phyloP scores from a whole-genome alignment of 371 early-diverging fungal genomes.

The Rhizopus sp. region DNA sequence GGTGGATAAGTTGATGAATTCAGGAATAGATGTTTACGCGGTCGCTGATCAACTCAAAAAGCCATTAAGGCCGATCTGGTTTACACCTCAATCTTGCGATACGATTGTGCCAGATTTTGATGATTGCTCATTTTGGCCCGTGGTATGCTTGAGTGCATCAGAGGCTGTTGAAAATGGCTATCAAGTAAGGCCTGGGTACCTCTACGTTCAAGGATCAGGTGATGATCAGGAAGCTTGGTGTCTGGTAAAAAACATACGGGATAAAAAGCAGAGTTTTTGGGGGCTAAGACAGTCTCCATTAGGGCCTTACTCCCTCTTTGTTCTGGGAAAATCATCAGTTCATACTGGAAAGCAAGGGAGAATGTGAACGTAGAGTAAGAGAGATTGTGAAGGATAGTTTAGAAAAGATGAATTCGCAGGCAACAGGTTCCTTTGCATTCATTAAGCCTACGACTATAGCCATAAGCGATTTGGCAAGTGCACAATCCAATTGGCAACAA shows the following conservation, averaged over 20 bases:
- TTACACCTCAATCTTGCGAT: conserved; percentile 64
- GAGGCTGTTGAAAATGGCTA: conserved; percentile 59
- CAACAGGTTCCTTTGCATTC: conserved; percentile 38
- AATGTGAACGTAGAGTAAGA: conserved; percentile 52
- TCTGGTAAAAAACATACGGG: conserved; percentile 30
- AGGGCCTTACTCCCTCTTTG: conserved; percentile 64
- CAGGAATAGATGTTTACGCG: conserved; percentile 53
- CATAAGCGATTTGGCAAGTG: conserved; percentile 57
- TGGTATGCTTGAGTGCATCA: conserved; percentile 77
- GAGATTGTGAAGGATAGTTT: conserved; percentile 36
- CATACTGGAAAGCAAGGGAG: conserved; percentile 44
- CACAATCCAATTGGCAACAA: conserved; percentile 48
- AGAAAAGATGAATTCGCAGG: conserved; percentile 9
- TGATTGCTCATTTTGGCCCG: conserved; percentile 59
- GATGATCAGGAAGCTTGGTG: conserved; percentile 91
- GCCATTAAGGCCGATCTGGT: conserved; percentile 83
- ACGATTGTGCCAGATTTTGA: conserved; percentile 52
- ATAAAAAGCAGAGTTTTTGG: background rate
- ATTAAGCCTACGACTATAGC: conserved; percentile 61
- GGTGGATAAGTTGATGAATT: conserved; percentile 58
- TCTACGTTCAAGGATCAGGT: conserved; percentile 88
- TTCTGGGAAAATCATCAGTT: conserved; percentile 71
- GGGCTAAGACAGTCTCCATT: background rate
- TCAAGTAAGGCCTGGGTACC: conserved; percentile 54
- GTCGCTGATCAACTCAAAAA: conserved; percentile 48